Evolutionary conservation across 495 filamentous ascomycete genomes (phyloP), one percentile per base, ranked within the genome.

Genomic region (Penicillium verhagenii): DNA sequence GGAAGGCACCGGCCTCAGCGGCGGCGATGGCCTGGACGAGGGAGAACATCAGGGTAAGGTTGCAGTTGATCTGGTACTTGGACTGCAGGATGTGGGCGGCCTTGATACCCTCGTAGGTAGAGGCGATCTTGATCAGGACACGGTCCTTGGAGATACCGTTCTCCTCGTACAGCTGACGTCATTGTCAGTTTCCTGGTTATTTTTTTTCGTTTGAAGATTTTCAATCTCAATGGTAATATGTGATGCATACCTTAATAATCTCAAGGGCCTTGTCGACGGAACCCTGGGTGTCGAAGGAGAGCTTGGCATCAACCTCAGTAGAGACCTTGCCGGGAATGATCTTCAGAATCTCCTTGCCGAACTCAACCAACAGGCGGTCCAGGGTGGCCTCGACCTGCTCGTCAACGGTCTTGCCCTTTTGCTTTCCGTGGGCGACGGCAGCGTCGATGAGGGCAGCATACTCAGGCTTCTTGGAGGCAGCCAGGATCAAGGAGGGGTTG

Each of bases 31-130:
- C 94, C 83, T 99, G 94, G 54, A 87, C 84, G 55, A 86, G 78
- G 19, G 94, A 97, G 86, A 99, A 99, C 88, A 99, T 93, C 72
- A 99, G 91, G 47, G 94, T 99, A 67, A 99, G 79, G 83, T 99
- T 99, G 86, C 84, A 88, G 84, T 97, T 97, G 79, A 99, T 85
- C 63, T 83, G 83, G 78, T 99, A 86, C 82, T 97, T 80, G 58
- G 83, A 86, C 84, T 97, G 92, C 47, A 99, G 89, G 67, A 90
- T 88, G 72, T 93, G 84, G 54, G 95, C 95, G 53, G 94, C 95
- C 82, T 97, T 86, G 82, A 99, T 97, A 72, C 94, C 94, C 80
- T 99, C 94, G 91, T 75, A 82, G 67, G 79, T 82, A 50, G 78
- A 81, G 63, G 79, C 79, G 52, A 82, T 76, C 72, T 82, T 82